Percentiles rank a stretch among this genome's conserved stretches.
Evolutionary conservation across 805 yeast species (phyloP).

Genomic region (Saturnispora silvae): DNA sequence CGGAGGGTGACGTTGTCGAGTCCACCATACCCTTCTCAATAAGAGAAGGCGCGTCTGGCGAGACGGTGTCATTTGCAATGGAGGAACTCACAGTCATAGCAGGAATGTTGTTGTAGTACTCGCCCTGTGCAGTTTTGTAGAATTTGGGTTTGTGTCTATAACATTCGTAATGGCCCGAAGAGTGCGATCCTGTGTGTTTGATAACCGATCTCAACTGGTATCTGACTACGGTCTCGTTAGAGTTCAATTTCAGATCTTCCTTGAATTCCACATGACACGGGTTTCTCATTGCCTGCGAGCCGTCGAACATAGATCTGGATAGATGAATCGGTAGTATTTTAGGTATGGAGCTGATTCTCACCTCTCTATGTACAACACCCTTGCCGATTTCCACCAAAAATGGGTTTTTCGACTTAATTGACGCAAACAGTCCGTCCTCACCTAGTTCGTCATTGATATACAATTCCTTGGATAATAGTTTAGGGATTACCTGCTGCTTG

Average conservation of each 20-base stretch:
- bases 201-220: conserved; percentile 65
- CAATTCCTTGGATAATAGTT: conserved; percentile 27
- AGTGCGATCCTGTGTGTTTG: conserved; percentile 81
- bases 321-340: conserved; percentile 67
- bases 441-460: conserved; percentile 55
- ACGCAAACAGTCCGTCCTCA: conserved; percentile 34
- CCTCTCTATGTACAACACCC: conserved; percentile 59
- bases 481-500: conserved; percentile 26
- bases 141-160: conserved; percentile 64
- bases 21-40: not conserved
- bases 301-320: conserved; percentile 71
- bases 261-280: conserved; percentile 61
- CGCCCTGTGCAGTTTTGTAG: conserved; percentile 29
- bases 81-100: not conserved
- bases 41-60: not conserved
- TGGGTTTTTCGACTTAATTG: conserved; percentile 36
- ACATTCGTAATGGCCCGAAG: conserved; percentile 86
- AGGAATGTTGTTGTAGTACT: conserved; percentile 17
- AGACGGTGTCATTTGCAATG: not conserved
- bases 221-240: not conserved
- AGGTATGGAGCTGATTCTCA: conserved; percentile 57
- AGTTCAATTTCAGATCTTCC: conserved; percentile 33
- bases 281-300: conserved; percentile 59
- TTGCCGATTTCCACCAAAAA: conserved; percentile 27
- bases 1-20: not conserved